Percentiles rank a stretch among this genome's conserved stretches.
These are phyloP conservation scores for Dioscorea cayenensis DNA, from an alignment of 116 monocot genomes.

Conservation along the genomic window DNA sequence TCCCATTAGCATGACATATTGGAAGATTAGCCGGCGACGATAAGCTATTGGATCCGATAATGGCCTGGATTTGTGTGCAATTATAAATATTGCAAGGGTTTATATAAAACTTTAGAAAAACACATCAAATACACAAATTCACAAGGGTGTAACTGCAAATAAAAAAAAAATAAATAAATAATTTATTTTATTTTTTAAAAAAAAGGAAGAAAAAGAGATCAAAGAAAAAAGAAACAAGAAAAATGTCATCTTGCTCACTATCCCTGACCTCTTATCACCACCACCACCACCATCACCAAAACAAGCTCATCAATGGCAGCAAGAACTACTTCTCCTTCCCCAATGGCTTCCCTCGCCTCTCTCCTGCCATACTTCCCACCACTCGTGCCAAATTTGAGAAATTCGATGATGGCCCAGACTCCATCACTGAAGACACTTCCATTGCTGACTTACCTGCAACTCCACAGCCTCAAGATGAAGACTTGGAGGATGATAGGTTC, in stretches of 20 bases:
- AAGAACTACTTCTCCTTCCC: neutral
- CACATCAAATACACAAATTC: no score
- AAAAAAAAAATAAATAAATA: no score
- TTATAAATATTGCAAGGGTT: no score
- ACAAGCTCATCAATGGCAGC: neutral
- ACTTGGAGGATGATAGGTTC: conserved; percentile 56
- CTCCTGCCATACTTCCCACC: neutral
- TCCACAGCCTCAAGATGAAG: conserved; percentile 2
- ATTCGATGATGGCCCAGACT: conserved; percentile 29
- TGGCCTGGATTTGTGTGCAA: no score
- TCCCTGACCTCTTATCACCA: neutral
- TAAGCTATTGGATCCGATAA: no score
- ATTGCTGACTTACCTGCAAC: neutral
- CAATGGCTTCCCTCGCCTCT: neutral
- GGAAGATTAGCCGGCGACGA: no score
- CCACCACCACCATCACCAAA: neutral
- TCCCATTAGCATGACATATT: no score
- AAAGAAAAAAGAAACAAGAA: neutral
- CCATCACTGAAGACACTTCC: neutral
- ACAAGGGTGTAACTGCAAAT: no score
- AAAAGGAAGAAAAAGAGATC: no score
- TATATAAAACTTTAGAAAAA: no score
- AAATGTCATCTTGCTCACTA: neutral
- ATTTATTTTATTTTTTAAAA: no score
- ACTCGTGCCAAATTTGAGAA: conserved; percentile 52